Conservation (phyloP, 225 moss, liverwort and hornwort species). For the Ulota crispa region DNA sequence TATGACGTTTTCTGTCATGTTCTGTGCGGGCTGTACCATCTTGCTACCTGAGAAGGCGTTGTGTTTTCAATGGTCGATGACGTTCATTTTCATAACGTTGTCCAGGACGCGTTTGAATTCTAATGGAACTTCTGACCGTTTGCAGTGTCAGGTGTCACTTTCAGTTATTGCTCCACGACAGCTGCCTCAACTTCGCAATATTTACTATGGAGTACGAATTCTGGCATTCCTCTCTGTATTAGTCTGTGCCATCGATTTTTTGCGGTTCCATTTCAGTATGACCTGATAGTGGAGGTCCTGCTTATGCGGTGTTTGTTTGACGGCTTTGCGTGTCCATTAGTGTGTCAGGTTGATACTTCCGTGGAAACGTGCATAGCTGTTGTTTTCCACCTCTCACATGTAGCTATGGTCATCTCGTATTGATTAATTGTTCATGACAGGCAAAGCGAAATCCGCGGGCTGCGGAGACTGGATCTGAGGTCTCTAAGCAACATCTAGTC, state of each 20-base stretch:
- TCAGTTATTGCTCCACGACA: constrained; percentile 87
- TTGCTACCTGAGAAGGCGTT: neutral
- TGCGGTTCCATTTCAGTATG: neutral
- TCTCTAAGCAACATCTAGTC: constrained; percentile 69
- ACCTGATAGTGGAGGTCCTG: constrained; percentile 10
- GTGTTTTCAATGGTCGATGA: constrained; percentile 13
- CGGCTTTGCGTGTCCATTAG: constrained; percentile 4
- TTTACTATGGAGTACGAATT: constrained; percentile 65
- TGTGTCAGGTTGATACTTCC: constrained; percentile 9
- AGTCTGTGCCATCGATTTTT: neutral
- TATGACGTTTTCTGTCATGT: neutral
- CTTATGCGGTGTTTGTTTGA: neutral
- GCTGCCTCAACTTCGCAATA: constrained; percentile 58
- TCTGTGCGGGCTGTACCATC: constrained; percentile 11
- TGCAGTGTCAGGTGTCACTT: constrained; percentile 91
- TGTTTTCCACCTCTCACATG: constrained; percentile 8
- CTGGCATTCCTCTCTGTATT: constrained; percentile 7
- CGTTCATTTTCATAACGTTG: neutral
- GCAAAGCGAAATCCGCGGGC: constrained; percentile 67
- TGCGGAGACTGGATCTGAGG: constrained; percentile 53
- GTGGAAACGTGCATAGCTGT: constrained; percentile 1
- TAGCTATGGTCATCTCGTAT: neutral
- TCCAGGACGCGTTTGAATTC: neutral
- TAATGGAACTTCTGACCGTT: constrained; percentile 17
- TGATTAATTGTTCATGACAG: constrained; percentile 37